Conservation (phyloP, 495 filamentous ascomycete genomes). For the Penicillium parvum region DNA sequence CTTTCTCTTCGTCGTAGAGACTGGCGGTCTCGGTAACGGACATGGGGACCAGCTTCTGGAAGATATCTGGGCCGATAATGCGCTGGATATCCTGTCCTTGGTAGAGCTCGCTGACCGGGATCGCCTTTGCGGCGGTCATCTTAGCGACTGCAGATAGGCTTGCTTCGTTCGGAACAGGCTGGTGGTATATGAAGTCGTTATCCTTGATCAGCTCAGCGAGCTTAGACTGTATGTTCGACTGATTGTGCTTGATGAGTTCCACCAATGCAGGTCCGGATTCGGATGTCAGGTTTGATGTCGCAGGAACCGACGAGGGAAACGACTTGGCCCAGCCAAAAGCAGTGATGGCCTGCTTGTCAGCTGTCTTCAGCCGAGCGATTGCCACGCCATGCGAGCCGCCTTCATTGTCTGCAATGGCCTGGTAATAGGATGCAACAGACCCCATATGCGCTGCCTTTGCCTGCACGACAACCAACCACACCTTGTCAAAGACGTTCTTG, state of each 20-base stretch:
- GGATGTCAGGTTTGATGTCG: conserved; percentile 75
- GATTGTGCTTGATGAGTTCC: conserved; percentile 79
- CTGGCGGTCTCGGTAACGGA: conserved; percentile 95
- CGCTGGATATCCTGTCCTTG: conserved; percentile 94
- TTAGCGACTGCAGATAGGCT: conserved; percentile 78
- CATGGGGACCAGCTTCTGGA: conserved; percentile 94
- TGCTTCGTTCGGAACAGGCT: conserved; percentile 80
- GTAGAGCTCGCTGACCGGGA: conserved; percentile 94
- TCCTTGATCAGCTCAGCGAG: conserved; percentile 75
- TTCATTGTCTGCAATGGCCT: conserved; percentile 87
- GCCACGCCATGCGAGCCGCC: conserved; percentile 82
- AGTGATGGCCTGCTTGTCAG: conserved; percentile 69
- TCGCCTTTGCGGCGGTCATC: conserved; percentile 94
- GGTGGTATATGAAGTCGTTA: conserved; percentile 98
- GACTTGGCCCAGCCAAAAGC: conserved; percentile 71
- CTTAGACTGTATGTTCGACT: conserved; percentile 74
- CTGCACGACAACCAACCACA: conserved; percentile 85
- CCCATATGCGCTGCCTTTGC: conserved; percentile 81
- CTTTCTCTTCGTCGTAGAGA: conserved; percentile 97
- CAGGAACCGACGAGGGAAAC: conserved; percentile 74
- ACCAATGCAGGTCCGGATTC: conserved; percentile 70
- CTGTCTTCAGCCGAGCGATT: conserved; percentile 76
- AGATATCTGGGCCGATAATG: conserved; percentile 95
- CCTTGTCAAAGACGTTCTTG: conserved; percentile 89
- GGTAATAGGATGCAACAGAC: conserved; percentile 88